Percentiles rank a stretch among this genome's conserved stretches.
Conservation (phyloP, 1,284 basidiomycete genomes). For the Neotropicomus parvogracilis region DNA sequence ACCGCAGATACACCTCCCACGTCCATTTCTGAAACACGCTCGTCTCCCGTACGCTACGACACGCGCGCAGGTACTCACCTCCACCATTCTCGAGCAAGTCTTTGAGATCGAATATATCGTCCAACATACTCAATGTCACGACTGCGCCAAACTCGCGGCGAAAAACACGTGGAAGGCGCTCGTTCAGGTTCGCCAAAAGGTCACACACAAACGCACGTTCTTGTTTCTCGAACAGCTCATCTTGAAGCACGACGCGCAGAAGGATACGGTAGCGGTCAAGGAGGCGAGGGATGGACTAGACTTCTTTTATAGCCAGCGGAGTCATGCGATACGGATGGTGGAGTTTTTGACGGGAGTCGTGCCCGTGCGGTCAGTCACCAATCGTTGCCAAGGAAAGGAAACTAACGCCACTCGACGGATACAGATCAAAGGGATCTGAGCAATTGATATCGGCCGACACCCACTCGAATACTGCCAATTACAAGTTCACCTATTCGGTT, state of each 20-base stretch:
- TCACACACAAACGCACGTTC: constrained; percentile 96
- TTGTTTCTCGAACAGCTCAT: constrained; percentile 97
- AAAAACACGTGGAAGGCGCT: constrained; percentile 99
- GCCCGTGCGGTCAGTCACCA: constrained; percentile 67
- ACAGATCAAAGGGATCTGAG: constrained; percentile 86
- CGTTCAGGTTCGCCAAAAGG: constrained; percentile 97
- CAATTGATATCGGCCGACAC: constrained; percentile 92
- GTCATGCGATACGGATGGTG: constrained; percentile 96
- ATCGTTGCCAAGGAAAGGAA: neutral
- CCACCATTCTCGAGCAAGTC: constrained; percentile 94
- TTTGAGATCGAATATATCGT: constrained; percentile 97
- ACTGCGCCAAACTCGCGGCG: constrained; percentile 90
- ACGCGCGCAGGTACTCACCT: constrained; percentile 72
- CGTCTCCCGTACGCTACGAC: neutral
- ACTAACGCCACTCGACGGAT: neutral
- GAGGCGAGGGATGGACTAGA: constrained; percentile 95
- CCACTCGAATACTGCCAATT: constrained; percentile 90
- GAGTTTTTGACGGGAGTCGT: constrained; percentile 90
- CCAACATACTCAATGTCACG: constrained; percentile 93
- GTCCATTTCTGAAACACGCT: neutral
- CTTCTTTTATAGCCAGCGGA: constrained; percentile 91
- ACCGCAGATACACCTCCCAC: neutral
- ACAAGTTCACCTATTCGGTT: constrained; percentile 97
- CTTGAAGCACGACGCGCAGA: constrained; percentile 94
- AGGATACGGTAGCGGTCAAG: constrained; percentile 90